Evolutionary conservation across 192 early-diverging fungal genomes (phyloP).

Genomic region (Podila minutissima): DNA sequence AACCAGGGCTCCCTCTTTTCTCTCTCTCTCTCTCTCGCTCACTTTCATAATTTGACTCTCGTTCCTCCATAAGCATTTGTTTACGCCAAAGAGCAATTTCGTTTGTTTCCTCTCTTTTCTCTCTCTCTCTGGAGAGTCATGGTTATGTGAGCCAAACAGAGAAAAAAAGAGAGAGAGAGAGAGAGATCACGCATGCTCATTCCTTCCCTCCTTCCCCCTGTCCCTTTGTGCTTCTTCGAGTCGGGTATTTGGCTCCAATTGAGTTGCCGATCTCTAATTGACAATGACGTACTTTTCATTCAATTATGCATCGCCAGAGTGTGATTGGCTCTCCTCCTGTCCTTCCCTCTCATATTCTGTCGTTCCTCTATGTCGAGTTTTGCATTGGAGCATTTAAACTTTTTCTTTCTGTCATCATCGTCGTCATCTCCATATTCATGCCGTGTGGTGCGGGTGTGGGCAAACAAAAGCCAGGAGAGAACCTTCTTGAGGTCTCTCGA

Average conservation of each 20-base stretch:
- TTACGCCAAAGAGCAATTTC: too few species aligned
- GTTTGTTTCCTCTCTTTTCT: neutral
- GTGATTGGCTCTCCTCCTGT: too few species aligned
- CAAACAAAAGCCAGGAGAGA: too few species aligned
- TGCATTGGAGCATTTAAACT: neutral
- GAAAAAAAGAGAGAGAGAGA: neutral
- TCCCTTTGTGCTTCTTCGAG: neutral
- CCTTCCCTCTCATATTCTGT: too few species aligned
- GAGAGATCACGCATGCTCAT: neutral
- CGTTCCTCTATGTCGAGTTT: too few species aligned
- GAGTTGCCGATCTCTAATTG: too few species aligned
- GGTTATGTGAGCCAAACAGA: neutral
- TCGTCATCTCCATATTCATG: neutral
- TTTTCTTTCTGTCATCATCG: neutral
- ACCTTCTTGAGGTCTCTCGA: too few species aligned
- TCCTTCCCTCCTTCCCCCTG: neutral
- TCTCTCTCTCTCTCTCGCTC: conserved; percentile 1
- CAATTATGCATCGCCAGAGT: too few species aligned
- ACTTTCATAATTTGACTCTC: too few species aligned
- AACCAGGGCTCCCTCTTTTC: neutral
- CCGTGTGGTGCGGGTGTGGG: too few species aligned
- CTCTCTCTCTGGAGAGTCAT: neutral
- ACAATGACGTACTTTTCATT: too few species aligned
- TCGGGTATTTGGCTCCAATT: neutral
- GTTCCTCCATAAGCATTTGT: too few species aligned